phyloP scores from a whole-genome alignment of 1,284 basidiomycete genomes.

The Athelia psychrophila region DNA sequence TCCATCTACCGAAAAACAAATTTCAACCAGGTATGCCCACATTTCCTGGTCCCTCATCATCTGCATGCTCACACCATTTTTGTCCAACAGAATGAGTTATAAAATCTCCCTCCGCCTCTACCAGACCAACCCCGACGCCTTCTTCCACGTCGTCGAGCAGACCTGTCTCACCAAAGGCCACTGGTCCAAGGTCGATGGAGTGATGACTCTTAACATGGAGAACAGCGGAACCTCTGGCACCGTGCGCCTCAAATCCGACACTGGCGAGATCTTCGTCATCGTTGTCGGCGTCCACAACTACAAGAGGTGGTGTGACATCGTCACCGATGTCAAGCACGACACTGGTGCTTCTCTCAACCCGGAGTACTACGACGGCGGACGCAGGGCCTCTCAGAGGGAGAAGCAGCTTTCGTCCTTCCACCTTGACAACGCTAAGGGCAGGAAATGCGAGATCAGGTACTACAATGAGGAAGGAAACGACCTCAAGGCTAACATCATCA shows the following conservation, averaged over 20 bases:
- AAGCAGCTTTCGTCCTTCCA: conserved; percentile 18
- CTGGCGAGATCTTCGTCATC: conserved; percentile 28
- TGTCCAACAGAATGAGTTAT: conserved; percentile 24
- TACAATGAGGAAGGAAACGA: conserved; percentile 21
- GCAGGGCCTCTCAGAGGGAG: conserved; percentile 15
- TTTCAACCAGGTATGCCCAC: no score
- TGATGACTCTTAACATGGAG: conserved; percentile 26
- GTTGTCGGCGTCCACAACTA: conserved; percentile 38
- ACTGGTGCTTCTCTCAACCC: conserved; percentile 25
- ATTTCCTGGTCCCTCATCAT: no score
- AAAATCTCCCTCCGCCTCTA: conserved; percentile 25
- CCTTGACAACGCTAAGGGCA: conserved; percentile 16
- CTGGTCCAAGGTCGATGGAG: conserved; percentile 23
- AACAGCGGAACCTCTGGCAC: conserved; percentile 36
- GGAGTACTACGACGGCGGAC: conserved; percentile 24
- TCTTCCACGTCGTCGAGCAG: conserved; percentile 31
- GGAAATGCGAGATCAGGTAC: conserved; percentile 17
- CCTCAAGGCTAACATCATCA: conserved; percentile 22
- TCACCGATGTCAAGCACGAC: conserved; percentile 20
- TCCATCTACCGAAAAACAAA: no score
- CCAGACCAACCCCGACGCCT: conserved; percentile 27
- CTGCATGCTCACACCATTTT: no score
- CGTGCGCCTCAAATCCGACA: conserved; percentile 28
- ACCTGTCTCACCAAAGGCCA: conserved; percentile 27
- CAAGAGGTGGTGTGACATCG: conserved; percentile 36